phyloP scores from a whole-genome alignment of 2,329 filamentous ascomycete genomes.

The Aureobasidium zeae region DNA sequence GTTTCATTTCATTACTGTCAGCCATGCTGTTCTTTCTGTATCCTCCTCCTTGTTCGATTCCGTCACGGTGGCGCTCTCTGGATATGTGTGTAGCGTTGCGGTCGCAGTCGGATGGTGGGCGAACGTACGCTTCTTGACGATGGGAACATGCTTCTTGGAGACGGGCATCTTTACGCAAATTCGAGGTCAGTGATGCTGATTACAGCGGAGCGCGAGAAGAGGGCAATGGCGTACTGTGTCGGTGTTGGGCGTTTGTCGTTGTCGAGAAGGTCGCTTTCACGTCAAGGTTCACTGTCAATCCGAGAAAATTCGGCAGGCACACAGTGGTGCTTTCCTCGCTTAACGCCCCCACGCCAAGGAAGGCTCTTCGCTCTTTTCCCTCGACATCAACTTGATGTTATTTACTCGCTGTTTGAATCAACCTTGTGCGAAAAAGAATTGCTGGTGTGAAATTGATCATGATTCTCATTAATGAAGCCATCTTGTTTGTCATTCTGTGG shows the following conservation, averaged over 20 bases:
- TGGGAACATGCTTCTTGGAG: conserved; percentile 98
- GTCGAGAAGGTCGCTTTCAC: too few relatives aligned
- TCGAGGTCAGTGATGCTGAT: conserved; percentile 1
- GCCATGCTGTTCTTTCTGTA: conserved; percentile 16
- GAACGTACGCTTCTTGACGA: conserved; percentile 99
- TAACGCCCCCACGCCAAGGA: too few relatives aligned
- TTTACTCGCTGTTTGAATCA: too few relatives aligned
- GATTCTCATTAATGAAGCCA: too few relatives aligned
- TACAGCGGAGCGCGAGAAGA: background rate
- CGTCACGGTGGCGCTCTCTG: conserved; percentile 3
- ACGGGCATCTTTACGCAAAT: conserved; percentile 71
- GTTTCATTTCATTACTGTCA: conserved; percentile 32
- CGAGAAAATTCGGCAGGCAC: too few relatives aligned
- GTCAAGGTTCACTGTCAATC: background rate
- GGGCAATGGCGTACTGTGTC: conserved; percentile 16
- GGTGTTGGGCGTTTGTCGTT: conserved; percentile 17
- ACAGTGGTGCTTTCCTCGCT: conserved; percentile 11
- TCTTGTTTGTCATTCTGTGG: too few relatives aligned
- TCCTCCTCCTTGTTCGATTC: background rate
- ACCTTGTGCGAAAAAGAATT: too few relatives aligned
- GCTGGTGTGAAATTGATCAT: too few relatives aligned
- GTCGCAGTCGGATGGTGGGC: conserved; percentile 37
- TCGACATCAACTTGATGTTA: too few relatives aligned
- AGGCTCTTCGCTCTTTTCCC: too few relatives aligned
- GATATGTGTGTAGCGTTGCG: background rate